Evolutionary conservation across 441 rosid species (phyloP).

Genomic region (Erodium trifolium): DNA sequence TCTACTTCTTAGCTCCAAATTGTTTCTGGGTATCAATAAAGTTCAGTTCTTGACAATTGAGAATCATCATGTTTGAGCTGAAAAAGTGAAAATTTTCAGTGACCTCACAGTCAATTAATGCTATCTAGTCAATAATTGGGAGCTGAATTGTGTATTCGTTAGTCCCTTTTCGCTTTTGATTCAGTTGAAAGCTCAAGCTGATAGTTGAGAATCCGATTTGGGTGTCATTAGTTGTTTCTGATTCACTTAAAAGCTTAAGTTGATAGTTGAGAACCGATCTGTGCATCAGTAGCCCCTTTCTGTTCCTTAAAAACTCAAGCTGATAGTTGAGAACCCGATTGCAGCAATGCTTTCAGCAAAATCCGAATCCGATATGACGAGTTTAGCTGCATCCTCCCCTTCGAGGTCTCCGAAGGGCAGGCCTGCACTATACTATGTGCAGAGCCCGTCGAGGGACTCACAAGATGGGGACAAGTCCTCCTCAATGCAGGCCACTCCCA

Average conservation of each 20-base stretch:
- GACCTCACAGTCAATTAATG: not conserved
- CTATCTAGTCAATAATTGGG: too few relatives aligned
- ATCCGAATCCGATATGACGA: conserved; percentile 23
- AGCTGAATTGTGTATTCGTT: too few relatives aligned
- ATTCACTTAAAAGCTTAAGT: too few relatives aligned
- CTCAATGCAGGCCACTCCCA: conserved; percentile 58
- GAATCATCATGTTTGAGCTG: not conserved
- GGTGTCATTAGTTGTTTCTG: too few relatives aligned
- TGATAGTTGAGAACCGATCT: too few relatives aligned
- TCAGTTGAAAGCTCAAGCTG: too few relatives aligned
- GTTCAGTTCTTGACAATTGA: not conserved
- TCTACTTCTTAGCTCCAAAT: not conserved
- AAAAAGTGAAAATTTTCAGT: not conserved
- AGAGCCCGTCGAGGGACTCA: conserved; percentile 27
- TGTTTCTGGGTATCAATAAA: not conserved
- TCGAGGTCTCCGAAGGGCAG: conserved; percentile 23
- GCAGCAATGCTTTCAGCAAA: conserved; percentile 21
- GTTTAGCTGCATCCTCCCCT: conserved; percentile 22
- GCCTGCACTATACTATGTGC: conserved; percentile 20
- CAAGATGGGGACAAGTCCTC: conserved; percentile 48
- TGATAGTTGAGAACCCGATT: too few relatives aligned
- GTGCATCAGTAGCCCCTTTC: too few relatives aligned
- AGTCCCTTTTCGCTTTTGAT: too few relatives aligned
- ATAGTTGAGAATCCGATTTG: too few relatives aligned
- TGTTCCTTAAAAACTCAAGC: too few relatives aligned